A percentile compares a stretch with the other conserved stretches of the same genome.
Evolutionary conservation across 108 stramenopile species (phyloP).

Genomic region (Cyclotella distinguenda): DNA sequence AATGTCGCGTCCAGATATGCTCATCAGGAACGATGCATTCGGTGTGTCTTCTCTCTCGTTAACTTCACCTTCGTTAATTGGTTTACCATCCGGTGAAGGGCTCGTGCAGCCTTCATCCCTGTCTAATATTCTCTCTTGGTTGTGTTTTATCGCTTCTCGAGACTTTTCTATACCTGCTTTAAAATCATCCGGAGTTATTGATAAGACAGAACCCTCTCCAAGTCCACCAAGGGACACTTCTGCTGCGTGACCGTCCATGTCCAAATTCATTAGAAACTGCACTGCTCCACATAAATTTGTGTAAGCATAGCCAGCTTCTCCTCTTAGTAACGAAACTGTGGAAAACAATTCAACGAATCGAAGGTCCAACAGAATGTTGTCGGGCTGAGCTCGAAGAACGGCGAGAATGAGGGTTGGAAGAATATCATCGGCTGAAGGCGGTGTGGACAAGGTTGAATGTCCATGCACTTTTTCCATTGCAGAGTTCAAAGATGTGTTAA

Average conservation of each 20-base stretch:
- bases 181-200: constrained; percentile 64
- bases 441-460: constrained; percentile 9
- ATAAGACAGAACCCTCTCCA: constrained; percentile 47
- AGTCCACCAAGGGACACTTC: constrained; percentile 32
- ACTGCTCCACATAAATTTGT: constrained; percentile 84
- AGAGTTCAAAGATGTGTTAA: constrained; percentile 59
- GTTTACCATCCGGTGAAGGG: background rate
- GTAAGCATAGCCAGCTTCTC: constrained; percentile 84
- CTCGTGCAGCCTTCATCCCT: background rate
- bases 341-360: constrained; percentile 71
- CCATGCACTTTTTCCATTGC: constrained; percentile 34
- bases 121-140: constrained; percentile 9
- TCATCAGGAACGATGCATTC: constrained; percentile 4
- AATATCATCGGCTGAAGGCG: constrained; percentile 82
- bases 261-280: constrained; percentile 76
- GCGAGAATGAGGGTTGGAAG: constrained; percentile 79
- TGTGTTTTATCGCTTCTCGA: constrained; percentile 13
- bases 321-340: constrained; percentile 55
- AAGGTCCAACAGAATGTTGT: constrained; percentile 46
- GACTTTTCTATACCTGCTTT: constrained; percentile 56
- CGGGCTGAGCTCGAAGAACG: constrained; percentile 58
- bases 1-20: constrained; percentile 56
- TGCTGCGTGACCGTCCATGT: constrained; percentile 41
- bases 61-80: background rate
- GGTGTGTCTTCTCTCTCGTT: background rate